phyloP scores from a whole-genome alignment of 495 filamentous ascomycete genomes.

The Penicillium subrubescens region DNA sequence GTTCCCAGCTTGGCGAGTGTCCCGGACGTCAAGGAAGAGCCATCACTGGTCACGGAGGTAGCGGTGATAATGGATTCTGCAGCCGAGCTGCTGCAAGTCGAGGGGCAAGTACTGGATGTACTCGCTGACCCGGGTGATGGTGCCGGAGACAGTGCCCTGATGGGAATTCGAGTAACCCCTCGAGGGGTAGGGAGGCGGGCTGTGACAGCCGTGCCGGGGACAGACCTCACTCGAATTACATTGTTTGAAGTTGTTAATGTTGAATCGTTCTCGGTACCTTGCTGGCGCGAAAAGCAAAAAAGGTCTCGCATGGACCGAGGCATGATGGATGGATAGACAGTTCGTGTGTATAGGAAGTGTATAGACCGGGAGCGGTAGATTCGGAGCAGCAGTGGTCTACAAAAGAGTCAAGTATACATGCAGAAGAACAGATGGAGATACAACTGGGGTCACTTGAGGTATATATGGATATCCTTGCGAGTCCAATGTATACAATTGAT shows the following conservation, averaged over 20 bases:
- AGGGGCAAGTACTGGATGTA: conserved; percentile 17
- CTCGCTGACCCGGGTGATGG: conserved; percentile 3
- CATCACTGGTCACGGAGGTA: conserved; percentile 19
- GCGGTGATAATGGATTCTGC: conserved; percentile 19
- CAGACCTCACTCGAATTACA: conserved; percentile 8
- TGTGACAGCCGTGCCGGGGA: not conserved
- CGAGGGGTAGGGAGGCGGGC: conserved; percentile 7
- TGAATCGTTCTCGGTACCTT: not conserved
- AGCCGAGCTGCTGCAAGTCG: conserved; percentile 13
- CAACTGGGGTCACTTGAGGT: not conserved
- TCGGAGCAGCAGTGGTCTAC: not conserved
- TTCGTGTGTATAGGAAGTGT: not conserved
- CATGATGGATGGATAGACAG: conserved; percentile 5
- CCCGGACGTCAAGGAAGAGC: conserved; percentile 13
- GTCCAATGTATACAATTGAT: not conserved
- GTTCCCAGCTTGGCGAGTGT: conserved; percentile 10
- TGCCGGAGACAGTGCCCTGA: not conserved
- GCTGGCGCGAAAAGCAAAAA: conserved; percentile 21
- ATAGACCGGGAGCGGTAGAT: not conserved
- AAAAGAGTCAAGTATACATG: not conserved
- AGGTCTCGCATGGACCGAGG: conserved; percentile 19
- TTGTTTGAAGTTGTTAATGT: not conserved
- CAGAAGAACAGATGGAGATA: not conserved
- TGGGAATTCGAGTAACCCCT: not conserved
- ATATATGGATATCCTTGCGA: not conserved